Base-by-base conservation (phyloP, 768 basidiomycete species). In the Mycena indigotica region DNA sequence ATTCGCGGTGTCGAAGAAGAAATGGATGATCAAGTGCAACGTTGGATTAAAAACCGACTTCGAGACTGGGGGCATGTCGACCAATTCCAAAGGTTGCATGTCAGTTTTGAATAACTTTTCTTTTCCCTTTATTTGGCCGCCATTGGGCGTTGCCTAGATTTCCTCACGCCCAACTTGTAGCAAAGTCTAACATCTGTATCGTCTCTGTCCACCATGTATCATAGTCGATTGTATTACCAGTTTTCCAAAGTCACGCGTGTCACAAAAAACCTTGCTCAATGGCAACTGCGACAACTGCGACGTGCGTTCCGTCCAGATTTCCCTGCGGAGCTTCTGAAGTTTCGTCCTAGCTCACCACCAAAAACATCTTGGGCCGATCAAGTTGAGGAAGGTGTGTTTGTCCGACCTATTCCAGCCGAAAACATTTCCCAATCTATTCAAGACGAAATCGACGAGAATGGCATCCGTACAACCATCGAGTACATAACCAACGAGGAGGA, bases 341-440 rank as follows among this genome's bases (percentile, higher is more conserved):
- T 5, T 19, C 5, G 23, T 28, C 12, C 24, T 15, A 16, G 19
- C 60, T 80, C 78, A 70, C 58, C 69, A 69, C 77, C 69, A 49
- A 91, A 89, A 78, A 90, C 85, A 19, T 91, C 89, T 5, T 94
- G 91, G 91, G 91, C 91, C 39, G 91, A 93, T 73, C 90, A 93
- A 58, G 85, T 91, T 64, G 89, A 91, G 69, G 89, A 91, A 65
- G 74, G 66, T 21, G 13, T 25, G 52, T 28, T n/a, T 48, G 29
- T 35, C 10, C 32, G 10, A 35, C 32, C 17, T 35, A 17, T 35
- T 17, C 21, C 59, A 40, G 49, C 48, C 5, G 32, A 44, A 41
- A 26, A 44, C 28, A 57, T 16, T 45, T 24, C 44, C 57, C 28
- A 53, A 15, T 40, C 28, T 53, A 30, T 2, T 23, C n/a, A n/a